Evolutionary conservation across 306 rosid species (phyloP).

Genomic region (Hippophae rhamnoides): DNA sequence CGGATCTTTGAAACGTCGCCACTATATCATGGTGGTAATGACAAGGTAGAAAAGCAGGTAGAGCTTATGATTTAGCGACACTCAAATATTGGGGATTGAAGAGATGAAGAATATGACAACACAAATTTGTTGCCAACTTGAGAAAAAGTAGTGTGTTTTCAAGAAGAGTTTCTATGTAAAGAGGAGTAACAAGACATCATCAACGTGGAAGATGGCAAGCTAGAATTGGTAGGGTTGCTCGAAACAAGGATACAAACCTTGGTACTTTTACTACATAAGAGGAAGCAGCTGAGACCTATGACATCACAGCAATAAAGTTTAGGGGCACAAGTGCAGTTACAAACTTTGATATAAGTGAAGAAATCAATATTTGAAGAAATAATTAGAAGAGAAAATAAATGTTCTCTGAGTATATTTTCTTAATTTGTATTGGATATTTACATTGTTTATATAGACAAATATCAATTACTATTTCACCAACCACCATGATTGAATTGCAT

Average conservation of each 20-base stretch:
- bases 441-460: too few species aligned
- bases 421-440: too few species aligned
- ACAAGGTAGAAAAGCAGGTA: slow-evolving; percentile 96
- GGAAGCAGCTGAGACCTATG: slow-evolving; percentile 98
- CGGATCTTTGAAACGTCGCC: too few species aligned
- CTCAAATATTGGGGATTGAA: slow-evolving; percentile 96
- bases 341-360: slow-evolving; percentile 84
- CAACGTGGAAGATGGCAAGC: slow-evolving; percentile 99
- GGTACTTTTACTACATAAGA: slow-evolving; percentile 98
- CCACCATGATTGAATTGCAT: too few species aligned
- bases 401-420: too few species aligned
- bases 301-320: slow-evolving; percentile 95
- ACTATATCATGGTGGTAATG: slow-evolving; percentile 59
- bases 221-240: slow-evolving; percentile 93
- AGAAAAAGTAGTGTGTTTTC: slow-evolving; percentile 99
- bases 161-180: slow-evolving; percentile 95
- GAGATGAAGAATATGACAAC: slow-evolving; percentile 92
- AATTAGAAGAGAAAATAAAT: too few species aligned
- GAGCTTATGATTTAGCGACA: slow-evolving; percentile 96
- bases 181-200: slow-evolving; percentile 99
- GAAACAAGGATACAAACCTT: slow-evolving; percentile 93
- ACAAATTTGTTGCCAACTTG: slow-evolving; percentile 94
- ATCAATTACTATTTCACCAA: too few species aligned
- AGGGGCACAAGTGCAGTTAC: slow-evolving; percentile 95
- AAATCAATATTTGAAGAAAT: too few species aligned